These are phyloP conservation scores for Cercospora zeae-maydis DNA, from an alignment of 2,329 filamentous ascomycete species.

Conservation along the genomic window DNA sequence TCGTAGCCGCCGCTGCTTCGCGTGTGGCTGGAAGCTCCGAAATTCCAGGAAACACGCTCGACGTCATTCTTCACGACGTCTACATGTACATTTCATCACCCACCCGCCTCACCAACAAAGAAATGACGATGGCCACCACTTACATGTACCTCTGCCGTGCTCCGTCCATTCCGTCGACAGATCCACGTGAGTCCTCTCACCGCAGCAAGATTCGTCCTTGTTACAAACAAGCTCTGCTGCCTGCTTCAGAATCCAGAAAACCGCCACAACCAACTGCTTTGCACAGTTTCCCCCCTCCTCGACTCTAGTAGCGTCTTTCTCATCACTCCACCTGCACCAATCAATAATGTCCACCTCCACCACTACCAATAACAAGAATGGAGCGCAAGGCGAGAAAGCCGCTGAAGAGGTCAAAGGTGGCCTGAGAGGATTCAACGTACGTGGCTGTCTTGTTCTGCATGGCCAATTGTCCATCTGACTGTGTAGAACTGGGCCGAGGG, in stretches of 20 bases:
- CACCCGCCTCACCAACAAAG: neutral
- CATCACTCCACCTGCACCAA: slow-evolving; percentile 3
- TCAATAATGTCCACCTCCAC: slow-evolving; percentile 5
- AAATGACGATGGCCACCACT: neutral
- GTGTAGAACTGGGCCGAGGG: slow-evolving; percentile 27
- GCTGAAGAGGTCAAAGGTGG: slow-evolving; percentile 29
- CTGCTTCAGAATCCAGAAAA: neutral
- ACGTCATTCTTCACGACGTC: neutral
- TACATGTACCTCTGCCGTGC: neutral
- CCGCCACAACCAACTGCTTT: neutral
- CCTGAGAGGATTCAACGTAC: slow-evolving; percentile 27
- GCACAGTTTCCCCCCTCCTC: neutral
- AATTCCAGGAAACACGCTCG: neutral
- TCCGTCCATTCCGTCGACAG: neutral
- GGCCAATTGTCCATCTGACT: neutral
- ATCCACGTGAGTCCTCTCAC: neutral
- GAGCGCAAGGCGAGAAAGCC: slow-evolving; percentile 24
- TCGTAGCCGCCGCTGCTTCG: neutral
- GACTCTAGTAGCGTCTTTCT: neutral
- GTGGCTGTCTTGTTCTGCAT: neutral
- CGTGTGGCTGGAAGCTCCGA: neutral
- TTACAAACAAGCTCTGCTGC: neutral
- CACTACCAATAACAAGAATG: neutral
- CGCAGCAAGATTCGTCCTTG: neutral
- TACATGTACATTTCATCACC: neutral